Conservation (phyloP, 1,284 basidiomycete species). For the Golubevia pallescens region DNA sequence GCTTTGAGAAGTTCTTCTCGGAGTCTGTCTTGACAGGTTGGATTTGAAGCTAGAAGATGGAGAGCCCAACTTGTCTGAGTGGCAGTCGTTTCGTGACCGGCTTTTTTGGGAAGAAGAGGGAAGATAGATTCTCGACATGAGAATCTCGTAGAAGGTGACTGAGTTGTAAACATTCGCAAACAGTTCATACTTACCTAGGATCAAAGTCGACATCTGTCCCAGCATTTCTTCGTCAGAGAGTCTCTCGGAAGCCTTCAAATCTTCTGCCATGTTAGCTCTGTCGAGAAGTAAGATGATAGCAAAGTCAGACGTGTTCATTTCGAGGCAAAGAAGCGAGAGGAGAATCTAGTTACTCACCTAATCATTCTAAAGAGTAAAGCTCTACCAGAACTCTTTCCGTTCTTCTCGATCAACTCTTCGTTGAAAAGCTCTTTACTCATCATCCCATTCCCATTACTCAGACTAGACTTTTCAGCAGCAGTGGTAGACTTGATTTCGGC, state of each 20-base stretch:
- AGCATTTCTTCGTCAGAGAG: constrained; percentile 74
- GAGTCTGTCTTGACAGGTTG: constrained; percentile 30
- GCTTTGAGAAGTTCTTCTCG: constrained; percentile 22
- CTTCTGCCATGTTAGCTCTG: constrained; percentile 71
- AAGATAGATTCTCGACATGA: too few species aligned
- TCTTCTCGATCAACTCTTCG: background rate
- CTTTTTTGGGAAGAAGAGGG: too few species aligned
- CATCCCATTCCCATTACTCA: background rate
- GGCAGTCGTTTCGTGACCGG: background rate
- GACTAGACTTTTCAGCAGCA: background rate
- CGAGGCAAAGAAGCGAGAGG: constrained; percentile 5
- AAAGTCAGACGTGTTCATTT: constrained; percentile 4
- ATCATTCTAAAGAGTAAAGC: background rate
- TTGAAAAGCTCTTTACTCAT: background rate
- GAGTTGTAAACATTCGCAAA: too few species aligned
- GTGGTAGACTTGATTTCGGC: background rate
- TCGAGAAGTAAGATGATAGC: constrained; percentile 65
- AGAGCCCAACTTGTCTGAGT: constrained; percentile 48
- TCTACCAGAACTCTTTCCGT: background rate
- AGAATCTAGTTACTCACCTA: constrained; percentile 63
- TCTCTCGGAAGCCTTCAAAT: constrained; percentile 69
- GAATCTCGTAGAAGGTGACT: too few species aligned
- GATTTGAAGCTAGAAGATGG: constrained; percentile 37
- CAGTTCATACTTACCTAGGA: constrained; percentile 70
- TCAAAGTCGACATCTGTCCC: constrained; percentile 79